Conservation (phyloP, 1,139 yeast genomes). For the Candida frijolesensis region DNA sequence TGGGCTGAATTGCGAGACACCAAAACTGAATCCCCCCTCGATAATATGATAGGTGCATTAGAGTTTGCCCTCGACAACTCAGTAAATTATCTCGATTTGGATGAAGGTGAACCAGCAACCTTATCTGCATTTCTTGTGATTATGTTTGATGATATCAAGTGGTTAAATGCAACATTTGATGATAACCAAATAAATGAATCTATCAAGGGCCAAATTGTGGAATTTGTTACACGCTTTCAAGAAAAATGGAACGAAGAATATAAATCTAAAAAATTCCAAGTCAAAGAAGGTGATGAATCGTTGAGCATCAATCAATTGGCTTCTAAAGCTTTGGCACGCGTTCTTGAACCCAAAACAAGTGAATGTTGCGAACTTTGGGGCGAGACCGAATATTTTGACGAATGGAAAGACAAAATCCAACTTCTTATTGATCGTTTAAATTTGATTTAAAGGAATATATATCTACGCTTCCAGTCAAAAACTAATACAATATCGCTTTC, state of each 20-base stretch:
- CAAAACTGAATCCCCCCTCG: slow-evolving; percentile 9
- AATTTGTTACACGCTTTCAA: slow-evolving; percentile 9
- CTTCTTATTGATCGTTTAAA: slow-evolving; percentile 8
- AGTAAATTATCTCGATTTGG: slow-evolving; percentile 13
- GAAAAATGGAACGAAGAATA: slow-evolving; percentile 5
- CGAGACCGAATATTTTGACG: slow-evolving; percentile 10
- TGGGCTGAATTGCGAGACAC: slow-evolving; percentile 8
- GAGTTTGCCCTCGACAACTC: background rate
- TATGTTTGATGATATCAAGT: slow-evolving; percentile 9
- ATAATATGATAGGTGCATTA: slow-evolving; percentile 8
- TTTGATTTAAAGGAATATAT: background rate
- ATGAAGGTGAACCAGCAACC: slow-evolving; percentile 12
- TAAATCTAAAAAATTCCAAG: background rate
- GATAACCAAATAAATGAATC: background rate
- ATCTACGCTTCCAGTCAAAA: no score
- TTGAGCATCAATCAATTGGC: background rate
- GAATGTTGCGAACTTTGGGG: slow-evolving; percentile 15
- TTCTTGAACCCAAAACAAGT: slow-evolving; percentile 9
- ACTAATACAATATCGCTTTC: no score
- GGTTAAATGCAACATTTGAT: background rate
- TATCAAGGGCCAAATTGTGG: slow-evolving; percentile 6
- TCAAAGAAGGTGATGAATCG: background rate
- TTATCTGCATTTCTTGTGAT: slow-evolving; percentile 12
- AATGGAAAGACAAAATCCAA: slow-evolving; percentile 8
- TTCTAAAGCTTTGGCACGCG: slow-evolving; percentile 4